Evolutionary conservation across 768 basidiomycete species (phyloP), one percentile per base, ranked within the genome.

Genomic region (Mycena rosella): DNA sequence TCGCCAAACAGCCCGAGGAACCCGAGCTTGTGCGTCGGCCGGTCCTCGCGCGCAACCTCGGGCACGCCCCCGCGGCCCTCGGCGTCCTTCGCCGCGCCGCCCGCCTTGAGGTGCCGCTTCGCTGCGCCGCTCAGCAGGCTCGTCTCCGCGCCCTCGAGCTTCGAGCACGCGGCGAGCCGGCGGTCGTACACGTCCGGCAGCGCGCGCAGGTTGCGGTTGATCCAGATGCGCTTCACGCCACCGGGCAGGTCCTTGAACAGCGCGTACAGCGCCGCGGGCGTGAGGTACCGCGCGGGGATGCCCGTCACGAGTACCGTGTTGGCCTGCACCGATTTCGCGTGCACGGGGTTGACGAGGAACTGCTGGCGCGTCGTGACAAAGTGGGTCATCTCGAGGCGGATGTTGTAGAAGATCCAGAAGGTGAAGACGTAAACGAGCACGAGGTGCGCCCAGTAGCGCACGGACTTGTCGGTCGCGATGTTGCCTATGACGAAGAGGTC

Each of bases 231-330:
- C 75, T 90, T 91, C 10, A 96, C 92, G 18, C 96, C 96, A 13
- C 96, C 96, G 0, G 98, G 97, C 3, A 98, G 85, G 63, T 88
- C 86, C n/a, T 87, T 86, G 78, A 94, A 97, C 14, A 97, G 79
- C 54, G 87, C 83, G 47, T 77, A 80, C 30, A 98, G 83, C 5
- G 89, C 89, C 9, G 83, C 78, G 71, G 91, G 90, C 42, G 90
- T 89, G 59, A 98, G 87, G 74, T 91, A 96, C 53, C 88, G 86
- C 34, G 84, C 80, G 8, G 96, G 96, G 7, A 99, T 91, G 47
- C 96, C 96, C 5, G 95, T 96, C 67, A 99, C 85, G 48, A 99
- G 89, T 24, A 99, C 85, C 5, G 97, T 96, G 71, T 90, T 93
- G 9, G 97, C 96, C 78, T 96, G 95, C 0, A 95, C 88, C 10